Percentiles rank a stretch among this genome's conserved stretches.
phyloP scores from a whole-genome alignment of 805 yeast genomes.

The Middelhovenomyces tepae region DNA sequence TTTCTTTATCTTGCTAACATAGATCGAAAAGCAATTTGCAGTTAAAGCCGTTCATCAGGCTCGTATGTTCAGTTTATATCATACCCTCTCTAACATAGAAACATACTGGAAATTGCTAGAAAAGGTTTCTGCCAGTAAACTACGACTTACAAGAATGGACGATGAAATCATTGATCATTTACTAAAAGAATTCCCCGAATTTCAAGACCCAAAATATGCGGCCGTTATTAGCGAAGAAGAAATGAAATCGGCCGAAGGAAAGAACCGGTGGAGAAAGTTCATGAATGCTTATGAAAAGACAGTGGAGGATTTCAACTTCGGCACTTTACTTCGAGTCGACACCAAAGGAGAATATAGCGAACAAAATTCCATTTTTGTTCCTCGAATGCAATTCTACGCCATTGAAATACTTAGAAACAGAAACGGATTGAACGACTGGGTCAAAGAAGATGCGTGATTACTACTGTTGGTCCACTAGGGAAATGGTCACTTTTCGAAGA shows the following conservation, averaged over 20 bases:
- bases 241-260: conserved; percentile 72
- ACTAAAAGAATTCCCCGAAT: conserved; percentile 81
- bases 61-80: conserved; percentile 35
- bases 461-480: conserved; percentile 1
- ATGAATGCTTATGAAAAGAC: conserved; percentile 71
- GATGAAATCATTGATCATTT: conserved; percentile 33
- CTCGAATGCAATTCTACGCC: conserved; percentile 91
- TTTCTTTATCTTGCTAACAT: conserved; percentile 12
- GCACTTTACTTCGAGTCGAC: conserved; percentile 79
- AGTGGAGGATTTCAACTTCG: conserved; percentile 89
- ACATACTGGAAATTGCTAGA: conserved; percentile 81
- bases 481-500: background rate
- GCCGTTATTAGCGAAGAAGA: conserved; percentile 61
- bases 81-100: conserved; percentile 25
- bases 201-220: conserved; percentile 45
- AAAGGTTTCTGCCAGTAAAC: conserved; percentile 67
- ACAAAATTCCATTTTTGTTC: conserved; percentile 76
- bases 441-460: conserved; percentile 29
- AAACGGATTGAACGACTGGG: conserved; percentile 89
- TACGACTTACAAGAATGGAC: conserved; percentile 41
- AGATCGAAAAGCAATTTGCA: conserved; percentile 92
- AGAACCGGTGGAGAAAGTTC: conserved; percentile 84
- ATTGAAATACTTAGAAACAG: conserved; percentile 91
- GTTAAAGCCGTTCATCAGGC: conserved; percentile 96
- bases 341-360: conserved; percentile 68